Evolutionary conservation across 106 monocot genomes (phyloP), one percentile per base, ranked within the genome.

Genomic region (Posidonia australis): DNA sequence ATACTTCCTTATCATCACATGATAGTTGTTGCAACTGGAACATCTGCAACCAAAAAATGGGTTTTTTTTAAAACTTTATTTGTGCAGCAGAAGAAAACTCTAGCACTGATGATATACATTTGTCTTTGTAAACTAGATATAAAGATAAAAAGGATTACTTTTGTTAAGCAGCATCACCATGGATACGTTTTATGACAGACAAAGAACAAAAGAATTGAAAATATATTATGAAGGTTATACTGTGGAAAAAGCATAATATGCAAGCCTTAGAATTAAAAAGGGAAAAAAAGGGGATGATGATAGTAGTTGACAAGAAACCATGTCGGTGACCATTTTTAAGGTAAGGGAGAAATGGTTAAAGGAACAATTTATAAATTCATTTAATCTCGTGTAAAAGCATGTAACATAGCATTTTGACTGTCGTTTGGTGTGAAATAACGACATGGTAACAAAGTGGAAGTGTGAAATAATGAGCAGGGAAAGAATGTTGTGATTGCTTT

Each of bases 1-100:
- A n/a, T n/a, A n/a, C n/a, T n/a, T n/a, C n/a, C n/a, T n/a, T 63
- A 86, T 80, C 0, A 44, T 72, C 16, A 84, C 74, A 66, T 19
- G 68, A 58, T 76, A 86, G 30, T 49, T 63, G 27, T 77, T 77
- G 32, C 59, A 57, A 4, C 76, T 75, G 46, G 70, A 54, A 46
- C 23, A 60, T 66, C 77, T 79, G 22, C 77, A 5, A 64, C 44
- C 19, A 23, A 64, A 25, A 48, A 64, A 25, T 23, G 23, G 18
- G 20, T 9, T 12, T 20, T 30, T 29, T 10, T 13, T 28, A 28
- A 58, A 26, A 28, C 0, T 2, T 58, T 58, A 30, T 28, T 58
- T 30, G 14, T 58, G 27, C 14, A 13, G 10, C 5, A n/a, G 53
- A 23, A 23, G 10, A 53, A 53, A 53, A 5, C 10, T 5, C 18